Evolutionary conservation across 2,329 filamentous ascomycete species (phyloP).

Genomic region (Salinomyces thailandicus): DNA sequence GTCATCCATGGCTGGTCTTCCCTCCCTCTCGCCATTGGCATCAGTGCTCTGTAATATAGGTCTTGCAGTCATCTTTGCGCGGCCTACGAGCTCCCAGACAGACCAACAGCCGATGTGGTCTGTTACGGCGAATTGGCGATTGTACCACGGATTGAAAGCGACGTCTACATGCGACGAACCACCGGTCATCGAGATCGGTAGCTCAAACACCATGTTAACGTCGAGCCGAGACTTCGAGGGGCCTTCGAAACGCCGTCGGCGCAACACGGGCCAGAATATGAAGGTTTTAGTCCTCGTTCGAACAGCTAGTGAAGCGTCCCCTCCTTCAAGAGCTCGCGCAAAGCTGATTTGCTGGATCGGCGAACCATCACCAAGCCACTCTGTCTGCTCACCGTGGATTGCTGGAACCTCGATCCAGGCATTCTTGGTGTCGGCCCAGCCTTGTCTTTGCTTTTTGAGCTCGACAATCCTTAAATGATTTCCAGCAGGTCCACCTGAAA

Average conservation of each 20-base stretch:
- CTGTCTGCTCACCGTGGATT: slow-evolving; percentile 38
- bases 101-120: slow-evolving; percentile 58
- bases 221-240: slow-evolving; percentile 43
- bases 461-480: slow-evolving; percentile 48
- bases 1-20: slow-evolving; percentile 26
- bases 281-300: slow-evolving; percentile 37
- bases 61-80: slow-evolving; percentile 4
- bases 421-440: slow-evolving; percentile 42
- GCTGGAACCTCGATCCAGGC: slow-evolving; percentile 40
- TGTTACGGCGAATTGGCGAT: slow-evolving; percentile 54
- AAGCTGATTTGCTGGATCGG: slow-evolving; percentile 47
- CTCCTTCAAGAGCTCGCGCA: slow-evolving; percentile 33
- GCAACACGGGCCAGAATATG: slow-evolving; percentile 38
- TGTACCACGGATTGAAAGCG: slow-evolving; percentile 52
- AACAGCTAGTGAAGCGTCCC: slow-evolving; percentile 39
- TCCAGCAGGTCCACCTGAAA: slow-evolving; percentile 43
- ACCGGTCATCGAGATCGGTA: slow-evolving; percentile 45
- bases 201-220: slow-evolving; percentile 43
- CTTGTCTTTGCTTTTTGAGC: slow-evolving; percentile 42
- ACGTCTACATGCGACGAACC: slow-evolving; percentile 51
- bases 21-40: neutral
- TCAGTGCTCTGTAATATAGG: slow-evolving; percentile 2
- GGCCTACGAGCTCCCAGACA: slow-evolving; percentile 48
- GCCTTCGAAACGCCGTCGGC: slow-evolving; percentile 5
- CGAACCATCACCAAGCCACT: slow-evolving; percentile 46